phyloP scores from a whole-genome alignment of 805 yeast genomes.

The Yamadazyma ubonensis region DNA sequence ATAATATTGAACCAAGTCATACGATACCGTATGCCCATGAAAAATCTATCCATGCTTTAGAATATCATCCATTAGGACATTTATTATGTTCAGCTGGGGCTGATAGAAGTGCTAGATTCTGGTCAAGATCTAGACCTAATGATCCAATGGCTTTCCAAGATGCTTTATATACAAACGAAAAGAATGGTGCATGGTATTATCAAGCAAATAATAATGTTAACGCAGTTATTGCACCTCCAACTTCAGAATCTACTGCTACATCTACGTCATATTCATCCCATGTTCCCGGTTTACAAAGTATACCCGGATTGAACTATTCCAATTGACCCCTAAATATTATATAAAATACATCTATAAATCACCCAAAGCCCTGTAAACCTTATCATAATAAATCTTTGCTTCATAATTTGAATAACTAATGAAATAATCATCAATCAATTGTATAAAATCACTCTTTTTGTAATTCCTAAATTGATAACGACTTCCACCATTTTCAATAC shows the following conservation, averaged over 20 bases:
- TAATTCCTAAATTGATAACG: conserved; percentile 10
- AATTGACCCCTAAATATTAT: conserved; percentile 4
- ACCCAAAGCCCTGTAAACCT: conserved; percentile 18
- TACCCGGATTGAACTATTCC: conserved; percentile 22
- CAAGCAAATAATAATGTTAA: conserved; percentile 45
- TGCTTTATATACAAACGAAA: conserved; percentile 66
- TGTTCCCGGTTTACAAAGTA: conserved; percentile 14
- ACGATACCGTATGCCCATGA: conserved; percentile 91
- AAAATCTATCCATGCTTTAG: conserved; percentile 83
- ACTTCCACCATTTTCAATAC: conserved; percentile 29
- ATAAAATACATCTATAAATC: conserved; percentile 6
- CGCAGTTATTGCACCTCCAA: conserved; percentile 35
- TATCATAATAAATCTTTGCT: conserved; percentile 25
- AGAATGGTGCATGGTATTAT: conserved; percentile 48
- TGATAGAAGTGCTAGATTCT: conserved; percentile 87
- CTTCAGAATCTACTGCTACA: conserved; percentile 7
- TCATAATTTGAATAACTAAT: conserved; percentile 21
- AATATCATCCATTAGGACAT: conserved; percentile 94
- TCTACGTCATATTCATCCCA: conserved; percentile 8
- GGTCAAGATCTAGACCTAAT: conserved; percentile 91
- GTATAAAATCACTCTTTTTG: conserved; percentile 11
- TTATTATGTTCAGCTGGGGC: conserved; percentile 88
- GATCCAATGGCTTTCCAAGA: conserved; percentile 83
- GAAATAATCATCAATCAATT: conserved; percentile 10
- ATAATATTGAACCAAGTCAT: conserved; percentile 45